Conservation (phyloP, 1,139 yeast genomes). For the Saccharomyces pastorianus region DNA sequence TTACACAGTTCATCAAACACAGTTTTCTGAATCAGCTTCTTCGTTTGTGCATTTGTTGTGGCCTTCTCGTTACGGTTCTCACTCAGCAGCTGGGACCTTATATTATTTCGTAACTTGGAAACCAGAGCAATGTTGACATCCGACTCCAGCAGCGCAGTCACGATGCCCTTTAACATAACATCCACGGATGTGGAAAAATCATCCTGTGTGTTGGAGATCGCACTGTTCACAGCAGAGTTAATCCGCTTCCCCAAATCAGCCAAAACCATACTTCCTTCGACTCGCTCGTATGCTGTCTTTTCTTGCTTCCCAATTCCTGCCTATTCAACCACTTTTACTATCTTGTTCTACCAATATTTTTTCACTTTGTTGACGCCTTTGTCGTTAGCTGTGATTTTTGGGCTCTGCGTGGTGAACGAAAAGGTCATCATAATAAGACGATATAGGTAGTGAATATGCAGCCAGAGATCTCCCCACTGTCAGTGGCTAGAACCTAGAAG, state of each 20-base stretch:
- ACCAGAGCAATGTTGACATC: constrained; percentile 89
- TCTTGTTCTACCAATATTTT: neutral
- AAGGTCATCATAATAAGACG: neutral
- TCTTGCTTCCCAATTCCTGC: neutral
- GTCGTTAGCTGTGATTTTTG: neutral
- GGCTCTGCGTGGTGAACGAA: neutral
- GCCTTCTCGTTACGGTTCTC: constrained; percentile 22
- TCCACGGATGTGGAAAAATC: constrained; percentile 52
- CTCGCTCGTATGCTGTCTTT: neutral
- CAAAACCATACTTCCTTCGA: constrained; percentile 58
- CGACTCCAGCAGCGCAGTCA: constrained; percentile 81
- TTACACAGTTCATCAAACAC: constrained; percentile 87
- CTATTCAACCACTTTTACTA: neutral
- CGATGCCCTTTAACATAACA: constrained; percentile 73
- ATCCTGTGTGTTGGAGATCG: constrained; percentile 56
- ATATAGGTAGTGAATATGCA: neutral
- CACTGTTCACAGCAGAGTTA: constrained; percentile 63
- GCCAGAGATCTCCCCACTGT: neutral
- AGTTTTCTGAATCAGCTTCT: constrained; percentile 78
- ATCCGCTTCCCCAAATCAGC: constrained; percentile 90
- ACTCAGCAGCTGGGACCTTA: constrained; percentile 47
- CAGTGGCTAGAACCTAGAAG: neutral
- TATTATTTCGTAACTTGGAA: constrained; percentile 63
- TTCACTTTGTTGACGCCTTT: neutral
- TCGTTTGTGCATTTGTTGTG: constrained; percentile 46